These are phyloP conservation scores for Daldinia sp. DNA, from an alignment of 2,329 filamentous ascomycete genomes.

Conservation along the genomic window DNA sequence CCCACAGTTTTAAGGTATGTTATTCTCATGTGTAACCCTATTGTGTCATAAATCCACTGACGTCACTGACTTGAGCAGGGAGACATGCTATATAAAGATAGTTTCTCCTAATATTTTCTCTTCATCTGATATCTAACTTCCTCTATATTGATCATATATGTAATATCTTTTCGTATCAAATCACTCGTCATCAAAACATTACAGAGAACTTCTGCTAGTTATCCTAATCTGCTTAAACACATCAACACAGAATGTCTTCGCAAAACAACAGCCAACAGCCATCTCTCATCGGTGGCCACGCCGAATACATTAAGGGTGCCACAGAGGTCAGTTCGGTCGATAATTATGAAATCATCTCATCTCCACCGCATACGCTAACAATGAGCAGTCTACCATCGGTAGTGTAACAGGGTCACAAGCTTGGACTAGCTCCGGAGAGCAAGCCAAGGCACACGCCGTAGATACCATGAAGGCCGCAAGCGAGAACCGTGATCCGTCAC, in stretches of 20 bases:
- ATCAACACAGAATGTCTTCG: constrained; percentile 51
- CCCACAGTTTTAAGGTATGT: constrained; percentile 35
- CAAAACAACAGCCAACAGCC: constrained; percentile 59
- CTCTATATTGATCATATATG: background rate
- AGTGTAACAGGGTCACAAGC: constrained; percentile 70
- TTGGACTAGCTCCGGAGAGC: constrained; percentile 73
- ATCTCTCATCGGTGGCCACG: constrained; percentile 72
- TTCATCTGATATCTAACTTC: too few species aligned
- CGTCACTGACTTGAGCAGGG: constrained; percentile 37
- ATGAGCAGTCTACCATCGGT: constrained; percentile 68
- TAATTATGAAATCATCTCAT: background rate
- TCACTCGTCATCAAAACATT: background rate
- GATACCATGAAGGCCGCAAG: constrained; percentile 72
- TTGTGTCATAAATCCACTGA: constrained; percentile 41
- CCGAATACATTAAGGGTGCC: constrained; percentile 76
- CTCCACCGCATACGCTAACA: constrained; percentile 5
- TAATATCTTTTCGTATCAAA: background rate
- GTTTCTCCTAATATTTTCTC: background rate
- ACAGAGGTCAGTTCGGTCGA: constrained; percentile 64
- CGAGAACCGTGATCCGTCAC: constrained; percentile 65
- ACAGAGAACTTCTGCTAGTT: constrained; percentile 24
- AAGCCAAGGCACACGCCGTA: constrained; percentile 72
- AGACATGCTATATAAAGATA: constrained; percentile 21
- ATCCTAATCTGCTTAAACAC: constrained; percentile 50
- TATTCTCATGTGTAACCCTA: constrained; percentile 33